A percentile compares a stretch with the other conserved stretches of the same genome.
Evolutionary conservation across 2,329 filamentous ascomycete species (phyloP).

Genomic region (Xylariomycetidae sp.): DNA sequence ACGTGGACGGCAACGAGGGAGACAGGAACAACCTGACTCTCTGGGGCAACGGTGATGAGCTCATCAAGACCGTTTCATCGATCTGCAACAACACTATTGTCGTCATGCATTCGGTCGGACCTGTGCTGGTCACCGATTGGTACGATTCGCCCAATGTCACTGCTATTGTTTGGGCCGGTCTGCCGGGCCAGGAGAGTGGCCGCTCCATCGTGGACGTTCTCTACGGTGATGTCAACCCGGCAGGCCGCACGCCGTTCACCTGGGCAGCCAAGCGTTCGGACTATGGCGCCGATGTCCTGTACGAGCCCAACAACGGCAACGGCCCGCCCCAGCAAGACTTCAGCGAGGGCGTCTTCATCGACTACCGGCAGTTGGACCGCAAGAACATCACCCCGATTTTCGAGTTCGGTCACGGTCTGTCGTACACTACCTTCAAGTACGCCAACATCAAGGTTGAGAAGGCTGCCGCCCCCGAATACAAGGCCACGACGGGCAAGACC

Average conservation of each 20-base stretch:
- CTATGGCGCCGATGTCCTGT: slow-evolving; percentile 64
- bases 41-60: slow-evolving; percentile 73
- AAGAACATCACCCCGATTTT: slow-evolving; percentile 62
- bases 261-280: slow-evolving; percentile 62
- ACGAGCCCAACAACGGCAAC: slow-evolving; percentile 61
- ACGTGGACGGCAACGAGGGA: slow-evolving; percentile 74
- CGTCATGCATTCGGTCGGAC: slow-evolving; percentile 78
- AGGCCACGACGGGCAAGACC: slow-evolving; percentile 55
- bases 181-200: slow-evolving; percentile 79
- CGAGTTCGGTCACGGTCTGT: slow-evolving; percentile 76
- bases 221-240: slow-evolving; percentile 73
- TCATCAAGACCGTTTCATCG: slow-evolving; percentile 75
- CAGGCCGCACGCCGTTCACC: slow-evolving; percentile 73
- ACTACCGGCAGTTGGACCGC: slow-evolving; percentile 71
- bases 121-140: slow-evolving; percentile 71
- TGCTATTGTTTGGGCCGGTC: slow-evolving; percentile 74
- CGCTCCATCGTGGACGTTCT: slow-evolving; percentile 76
- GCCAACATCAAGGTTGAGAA: slow-evolving; percentile 57
- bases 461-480: slow-evolving; percentile 44
- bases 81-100: slow-evolving; percentile 86
- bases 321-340: slow-evolving; percentile 67
- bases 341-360: slow-evolving; percentile 73
- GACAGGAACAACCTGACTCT: slow-evolving; percentile 90
- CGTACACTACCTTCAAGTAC: slow-evolving; percentile 74
- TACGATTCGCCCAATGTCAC: slow-evolving; percentile 73